Evolutionary conservation across 2,329 filamentous ascomycete genomes (phyloP).

Genomic region (Exserohilum turcica): DNA sequence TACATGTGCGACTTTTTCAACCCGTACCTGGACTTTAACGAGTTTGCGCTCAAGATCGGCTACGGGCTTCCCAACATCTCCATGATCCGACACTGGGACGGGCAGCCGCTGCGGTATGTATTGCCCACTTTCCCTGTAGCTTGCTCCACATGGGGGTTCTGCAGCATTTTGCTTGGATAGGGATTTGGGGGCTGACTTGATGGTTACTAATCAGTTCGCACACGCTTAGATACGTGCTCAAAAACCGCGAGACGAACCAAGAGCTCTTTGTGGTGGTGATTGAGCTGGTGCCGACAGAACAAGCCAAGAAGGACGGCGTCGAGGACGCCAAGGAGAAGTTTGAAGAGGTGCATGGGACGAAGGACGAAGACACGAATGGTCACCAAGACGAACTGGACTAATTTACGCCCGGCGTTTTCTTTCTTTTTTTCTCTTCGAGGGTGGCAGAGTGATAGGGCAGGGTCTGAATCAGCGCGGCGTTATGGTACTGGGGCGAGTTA

Average conservation of each 20-base stretch:
- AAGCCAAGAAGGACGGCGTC: constrained; percentile 45
- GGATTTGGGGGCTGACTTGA: constrained; percentile 18
- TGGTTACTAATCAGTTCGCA: constrained; percentile 66
- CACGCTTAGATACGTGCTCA: constrained; percentile 87
- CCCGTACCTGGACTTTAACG: constrained; percentile 86
- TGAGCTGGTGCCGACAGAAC: constrained; percentile 72
- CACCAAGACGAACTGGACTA: constrained; percentile 29
- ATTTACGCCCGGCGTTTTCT: not conserved
- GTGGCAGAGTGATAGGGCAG: not conserved
- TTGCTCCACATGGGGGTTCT: not conserved
- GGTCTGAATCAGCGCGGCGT: constrained; percentile 9
- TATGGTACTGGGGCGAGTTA: not conserved
- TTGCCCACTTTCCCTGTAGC: not conserved
- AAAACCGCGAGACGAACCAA: constrained; percentile 73
- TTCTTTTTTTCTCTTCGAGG: not conserved
- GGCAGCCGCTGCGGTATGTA: constrained; percentile 71
- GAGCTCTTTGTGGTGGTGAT: constrained; percentile 84
- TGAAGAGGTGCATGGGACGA: constrained; percentile 28
- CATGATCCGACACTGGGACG: constrained; percentile 80
- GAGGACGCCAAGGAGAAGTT: constrained; percentile 32
- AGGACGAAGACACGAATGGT: constrained; percentile 14
- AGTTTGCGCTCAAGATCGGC: constrained; percentile 66
- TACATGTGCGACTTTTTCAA: constrained; percentile 83
- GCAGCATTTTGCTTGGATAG: constrained; percentile 3
- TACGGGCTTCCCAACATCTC: constrained; percentile 70